Evolutionary conservation across 1,139 yeast species (phyloP).

Genomic region (Yamadazyma kanchanaburiensis): DNA sequence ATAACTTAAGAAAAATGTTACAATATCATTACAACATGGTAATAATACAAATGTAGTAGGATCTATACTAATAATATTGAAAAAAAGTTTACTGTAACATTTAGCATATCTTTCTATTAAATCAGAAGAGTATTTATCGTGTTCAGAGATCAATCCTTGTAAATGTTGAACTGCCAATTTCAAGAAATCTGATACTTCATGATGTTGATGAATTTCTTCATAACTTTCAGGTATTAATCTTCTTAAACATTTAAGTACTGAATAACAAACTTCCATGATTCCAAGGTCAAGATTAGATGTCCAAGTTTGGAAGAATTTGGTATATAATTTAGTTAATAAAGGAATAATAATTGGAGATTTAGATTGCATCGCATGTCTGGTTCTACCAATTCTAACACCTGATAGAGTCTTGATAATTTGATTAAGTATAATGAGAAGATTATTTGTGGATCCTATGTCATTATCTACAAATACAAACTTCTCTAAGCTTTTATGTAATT

Average conservation of each 20-base stretch:
- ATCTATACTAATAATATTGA: slow-evolving; percentile 50
- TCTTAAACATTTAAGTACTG: slow-evolving; percentile 71
- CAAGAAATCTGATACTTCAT: slow-evolving; percentile 59
- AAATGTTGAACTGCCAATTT: slow-evolving; percentile 57
- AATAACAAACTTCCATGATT: slow-evolving; percentile 68
- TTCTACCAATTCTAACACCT: slow-evolving; percentile 76
- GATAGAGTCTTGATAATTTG: slow-evolving; percentile 74
- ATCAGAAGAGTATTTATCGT: slow-evolving; percentile 54
- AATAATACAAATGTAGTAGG: slow-evolving; percentile 72
- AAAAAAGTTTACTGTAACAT: slow-evolving; percentile 74
- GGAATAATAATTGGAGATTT: slow-evolving; percentile 64
- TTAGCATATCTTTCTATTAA: slow-evolving; percentile 67
- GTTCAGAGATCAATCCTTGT: slow-evolving; percentile 50
- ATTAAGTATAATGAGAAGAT: slow-evolving; percentile 63
- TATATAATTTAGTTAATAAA: slow-evolving; percentile 56
- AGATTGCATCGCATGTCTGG: slow-evolving; percentile 74
- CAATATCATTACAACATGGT: slow-evolving; percentile 59
- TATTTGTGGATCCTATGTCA: slow-evolving; percentile 54
- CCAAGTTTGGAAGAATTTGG: slow-evolving; percentile 63
- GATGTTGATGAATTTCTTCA: slow-evolving; percentile 62
- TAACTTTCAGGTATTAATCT: slow-evolving; percentile 71
- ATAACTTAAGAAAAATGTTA: slow-evolving; percentile 55
- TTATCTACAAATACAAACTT: slow-evolving; percentile 45
- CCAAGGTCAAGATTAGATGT: slow-evolving; percentile 40
- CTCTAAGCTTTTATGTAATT: slow-evolving; percentile 37